Base-by-base conservation (phyloP, 169 alveolate genomes). In the Babesia microti region DNA sequence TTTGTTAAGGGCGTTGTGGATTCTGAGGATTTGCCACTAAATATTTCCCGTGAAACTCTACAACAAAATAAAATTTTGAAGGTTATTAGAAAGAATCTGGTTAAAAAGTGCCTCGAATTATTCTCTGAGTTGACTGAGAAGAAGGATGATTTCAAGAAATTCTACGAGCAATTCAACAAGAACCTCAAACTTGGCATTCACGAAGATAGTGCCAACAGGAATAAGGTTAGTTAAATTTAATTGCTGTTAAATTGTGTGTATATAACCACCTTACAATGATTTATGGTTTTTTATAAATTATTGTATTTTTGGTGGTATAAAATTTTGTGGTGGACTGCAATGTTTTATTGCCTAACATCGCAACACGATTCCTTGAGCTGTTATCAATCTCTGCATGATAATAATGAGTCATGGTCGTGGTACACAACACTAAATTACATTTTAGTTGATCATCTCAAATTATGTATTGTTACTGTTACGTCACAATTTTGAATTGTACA, bases 1-100 rank as follows among this genome's bases (percentile, higher is more conserved):
- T 94, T 96, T 82, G 91, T 94, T 36, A 95, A 91, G 88, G 99
- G 99, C 43, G 98, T 96, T 11, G 99, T 96, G 45, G 99, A 96
- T 59, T 90, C 98, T 18, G 99, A 96, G 68, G 99, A 96, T 59
- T 72, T 96, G 27, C 99, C 99, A n/a, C 87, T 94, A 18, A 95
- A 94, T 81, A 94, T 95, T 51, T 89, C 97, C 22, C 84, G 99
- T 70, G 99, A 95, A 78, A 86, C 93, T 42, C 90, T 95, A 30
- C 97, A 94, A 83, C 98, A 96, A 78, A 93, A 94, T 87, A 94
- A 96, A 83, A 94, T 96, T 73, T 84, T 96, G 45, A 92, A 92
- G 80, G 99, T 95, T 61, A 94, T 96, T 78, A 87, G 88, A 80
- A 96, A 94, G 88, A 91, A 91, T 79, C 82, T 94, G 42, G 97